Percentiles rank a stretch among this genome's conserved stretches.
These are phyloP conservation scores for Dysphania ambrosioides DNA, from an alignment of 148 eudicot genomes.

Conservation along the genomic window DNA sequence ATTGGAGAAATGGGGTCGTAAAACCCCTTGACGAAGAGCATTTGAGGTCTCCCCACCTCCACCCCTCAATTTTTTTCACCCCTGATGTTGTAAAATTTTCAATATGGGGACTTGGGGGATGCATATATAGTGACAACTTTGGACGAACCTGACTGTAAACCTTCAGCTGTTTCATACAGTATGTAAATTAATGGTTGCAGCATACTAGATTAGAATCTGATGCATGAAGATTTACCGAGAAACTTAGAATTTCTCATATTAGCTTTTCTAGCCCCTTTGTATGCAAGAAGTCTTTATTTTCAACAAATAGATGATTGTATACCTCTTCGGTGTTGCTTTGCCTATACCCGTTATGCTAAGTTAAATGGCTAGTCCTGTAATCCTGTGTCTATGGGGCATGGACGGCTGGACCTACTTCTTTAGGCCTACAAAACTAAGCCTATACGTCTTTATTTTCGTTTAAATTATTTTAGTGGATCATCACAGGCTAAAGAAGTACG, in stretches of 20 bases:
- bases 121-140: conserved; percentile 12
- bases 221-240: neutral
- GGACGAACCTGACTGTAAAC: conserved; percentile 7
- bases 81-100: conserved; percentile 25
- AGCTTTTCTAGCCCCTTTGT: conserved; percentile 1
- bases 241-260: neutral
- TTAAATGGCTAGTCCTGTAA: no score
- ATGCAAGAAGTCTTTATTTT: neutral
- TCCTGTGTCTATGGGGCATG: neutral
- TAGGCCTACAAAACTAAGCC: neutral
- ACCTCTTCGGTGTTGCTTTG: neutral
- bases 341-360: neutral
- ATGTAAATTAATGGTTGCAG: conserved; percentile 23
- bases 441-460: no score
- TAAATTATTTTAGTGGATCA: neutral
- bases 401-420: neutral
- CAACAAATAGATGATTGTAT: neutral
- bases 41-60: neutral
- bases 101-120: conserved; percentile 11
- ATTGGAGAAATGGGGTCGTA: neutral
- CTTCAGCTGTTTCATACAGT: conserved; percentile 15
- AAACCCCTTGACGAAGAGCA: conserved; percentile 1
- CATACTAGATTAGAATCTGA: conserved; percentile 1
- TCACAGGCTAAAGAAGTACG: no score
- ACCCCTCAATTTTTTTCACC: neutral